Base-by-base conservation (phyloP, 257 asterid species). In the Solanum gandarillasii region DNA sequence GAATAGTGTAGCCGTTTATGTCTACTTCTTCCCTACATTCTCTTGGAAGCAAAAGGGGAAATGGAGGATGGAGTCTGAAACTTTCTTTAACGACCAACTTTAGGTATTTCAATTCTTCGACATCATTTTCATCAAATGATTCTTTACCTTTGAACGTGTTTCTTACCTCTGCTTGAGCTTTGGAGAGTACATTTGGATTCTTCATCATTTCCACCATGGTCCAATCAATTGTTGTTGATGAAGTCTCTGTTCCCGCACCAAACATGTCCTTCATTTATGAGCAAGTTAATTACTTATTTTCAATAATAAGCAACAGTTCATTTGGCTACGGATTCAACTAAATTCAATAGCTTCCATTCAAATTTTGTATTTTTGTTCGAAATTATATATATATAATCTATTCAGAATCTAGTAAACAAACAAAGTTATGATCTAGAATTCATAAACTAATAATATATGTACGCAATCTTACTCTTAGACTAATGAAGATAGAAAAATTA, bases 161-260 rank as follows among this genome's bases (percentile, higher is more conserved):
- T 65, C 88, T 65, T 18, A 65, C 86, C 20, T 88, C 88, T 10
- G 27, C 73, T 75, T 88, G 90, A 39, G 88, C 90, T 79, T n/a
- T 75, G n/a, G 6, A 68, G 32, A 85, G 35, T 3, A 18, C 11
- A 41, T 4, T 48, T 29, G 88, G 88, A 31, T 88, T 76, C 73
- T 21, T 85, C 21, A 85, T 73, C 83, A 88, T 14, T 78, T 88
- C 87, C 4, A 27, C 60, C 86, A 88, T 75, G 13, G 88, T 32
- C 88, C 88, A 88, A 14, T 41, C 65, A 16, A 43, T 4, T 6
- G 55, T 20, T 32, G 83, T 67, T 13, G 90, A 43, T 46, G 90
- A 62, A 16, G 90, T 76, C 43, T 88, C 88, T 21, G 88, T 74
- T 20, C 88, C 88, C 25, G 76, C 90, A 11, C 6, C 55, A 36